phyloP scores from a whole-genome alignment of 257 asterid species.

The Rauvolfia tetraphylla region DNA sequence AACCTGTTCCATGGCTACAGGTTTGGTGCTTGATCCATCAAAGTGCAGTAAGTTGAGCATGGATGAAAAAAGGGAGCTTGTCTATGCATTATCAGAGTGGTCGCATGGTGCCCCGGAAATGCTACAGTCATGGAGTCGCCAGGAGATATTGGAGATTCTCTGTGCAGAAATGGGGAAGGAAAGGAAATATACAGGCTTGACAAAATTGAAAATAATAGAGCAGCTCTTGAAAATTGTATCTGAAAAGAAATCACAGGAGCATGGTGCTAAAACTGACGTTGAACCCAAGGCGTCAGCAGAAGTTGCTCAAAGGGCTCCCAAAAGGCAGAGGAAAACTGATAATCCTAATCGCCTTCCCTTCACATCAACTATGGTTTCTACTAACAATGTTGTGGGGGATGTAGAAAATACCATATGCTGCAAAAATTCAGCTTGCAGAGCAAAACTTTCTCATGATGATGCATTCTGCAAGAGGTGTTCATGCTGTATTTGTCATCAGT shows the following conservation, averaged over 20 bases:
- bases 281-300: conserved; percentile 44
- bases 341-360: conserved; percentile 34
- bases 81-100: conserved; percentile 70
- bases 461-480: conserved; percentile 90
- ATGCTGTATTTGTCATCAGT: conserved; percentile 80
- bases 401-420: conserved; percentile 37
- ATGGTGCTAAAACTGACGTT: conserved; percentile 27
- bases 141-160: conserved; percentile 81
- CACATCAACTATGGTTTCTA: conserved; percentile 28
- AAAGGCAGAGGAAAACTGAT: conserved; percentile 68
- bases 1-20: conserved; percentile 35
- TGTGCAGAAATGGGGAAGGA: conserved; percentile 96
- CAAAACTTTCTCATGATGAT: conserved; percentile 43
- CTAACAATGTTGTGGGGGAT: conserved; percentile 32
- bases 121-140: conserved; percentile 92
- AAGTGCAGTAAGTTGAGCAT: conserved; percentile 71
- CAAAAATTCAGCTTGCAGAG: conserved; percentile 90
- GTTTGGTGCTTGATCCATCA: conserved; percentile 55
- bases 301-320: conserved; percentile 48
- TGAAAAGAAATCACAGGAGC: conserved; percentile 57
- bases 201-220: conserved; percentile 80
- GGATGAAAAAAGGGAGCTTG: conserved; percentile 75
- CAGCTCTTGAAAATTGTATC: conserved; percentile 65
- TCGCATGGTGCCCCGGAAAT: conserved; percentile 65
- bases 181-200: conserved; percentile 89